Conservation (phyloP, 139 green algal genomes). For the Cymbomonas tetramitiformis region DNA sequence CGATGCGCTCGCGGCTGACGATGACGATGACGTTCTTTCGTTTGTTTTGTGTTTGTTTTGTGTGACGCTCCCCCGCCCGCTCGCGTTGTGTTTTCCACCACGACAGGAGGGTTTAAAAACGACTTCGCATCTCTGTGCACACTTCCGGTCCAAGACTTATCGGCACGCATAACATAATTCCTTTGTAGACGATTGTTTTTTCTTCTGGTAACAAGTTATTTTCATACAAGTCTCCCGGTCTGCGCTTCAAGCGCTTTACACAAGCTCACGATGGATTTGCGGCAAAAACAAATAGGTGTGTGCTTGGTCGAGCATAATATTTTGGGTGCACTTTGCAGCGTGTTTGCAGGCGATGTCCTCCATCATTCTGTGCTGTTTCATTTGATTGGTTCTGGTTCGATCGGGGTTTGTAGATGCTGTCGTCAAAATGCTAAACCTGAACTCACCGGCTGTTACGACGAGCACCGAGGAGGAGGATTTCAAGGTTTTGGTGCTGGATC, state of each 20-base stretch:
- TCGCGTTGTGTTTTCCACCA: too few species aligned
- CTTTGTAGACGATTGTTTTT: background rate
- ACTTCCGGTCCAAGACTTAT: too few species aligned
- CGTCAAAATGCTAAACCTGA: slow-evolving; percentile 34
- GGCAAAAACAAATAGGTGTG: background rate
- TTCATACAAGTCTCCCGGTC: background rate
- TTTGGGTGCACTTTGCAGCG: too few species aligned
- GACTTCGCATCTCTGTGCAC: too few species aligned
- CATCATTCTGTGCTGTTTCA: background rate
- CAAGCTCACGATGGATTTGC: too few species aligned
- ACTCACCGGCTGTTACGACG: slow-evolving; percentile 4
- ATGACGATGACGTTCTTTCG: too few species aligned
- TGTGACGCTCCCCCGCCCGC: too few species aligned
- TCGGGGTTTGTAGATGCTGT: slow-evolving; percentile 23
- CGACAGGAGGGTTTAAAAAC: too few species aligned
- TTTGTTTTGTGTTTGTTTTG: too few species aligned
- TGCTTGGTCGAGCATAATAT: background rate
- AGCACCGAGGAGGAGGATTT: slow-evolving; percentile 48
- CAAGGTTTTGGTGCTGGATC: slow-evolving; percentile 91
- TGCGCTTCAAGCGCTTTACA: background rate
- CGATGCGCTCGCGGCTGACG: too few species aligned
- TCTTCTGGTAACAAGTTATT: background rate
- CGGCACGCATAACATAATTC: too few species aligned
- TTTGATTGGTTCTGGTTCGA: background rate
- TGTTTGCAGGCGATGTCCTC: too few species aligned